Percentiles rank a stretch among this genome's conserved stretches.
Evolutionary conservation across 2,329 filamentous ascomycete species (phyloP).

Genomic region (Diaporthe velutina): DNA sequence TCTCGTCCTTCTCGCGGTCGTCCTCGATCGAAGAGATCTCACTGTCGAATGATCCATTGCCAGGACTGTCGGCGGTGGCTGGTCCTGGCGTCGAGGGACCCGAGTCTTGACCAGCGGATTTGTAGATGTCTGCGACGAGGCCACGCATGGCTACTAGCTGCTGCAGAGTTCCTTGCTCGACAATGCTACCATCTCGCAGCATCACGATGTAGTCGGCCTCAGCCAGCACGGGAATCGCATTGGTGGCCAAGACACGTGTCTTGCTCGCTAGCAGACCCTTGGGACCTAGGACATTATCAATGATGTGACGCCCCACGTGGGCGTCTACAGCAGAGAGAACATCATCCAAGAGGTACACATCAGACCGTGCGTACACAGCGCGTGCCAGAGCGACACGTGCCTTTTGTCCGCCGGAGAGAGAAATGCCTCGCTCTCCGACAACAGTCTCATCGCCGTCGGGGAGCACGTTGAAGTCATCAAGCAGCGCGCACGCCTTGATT

Average conservation of each 20-base stretch:
- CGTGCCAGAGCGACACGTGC: constrained; percentile 91
- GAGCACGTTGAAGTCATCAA: constrained; percentile 91
- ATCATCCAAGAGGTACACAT: constrained; percentile 95
- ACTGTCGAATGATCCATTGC: constrained; percentile 58
- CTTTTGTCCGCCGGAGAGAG: constrained; percentile 95
- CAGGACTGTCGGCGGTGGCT: constrained; percentile 52
- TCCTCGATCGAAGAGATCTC: constrained; percentile 71
- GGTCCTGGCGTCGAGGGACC: constrained; percentile 42
- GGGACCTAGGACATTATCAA: constrained; percentile 91
- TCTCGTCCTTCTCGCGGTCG: constrained; percentile 70
- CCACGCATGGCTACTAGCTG: constrained; percentile 96
- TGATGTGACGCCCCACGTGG: constrained; percentile 94
- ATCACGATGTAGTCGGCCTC: constrained; percentile 92
- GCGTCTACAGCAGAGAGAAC: constrained; percentile 97
- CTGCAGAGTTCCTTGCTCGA: constrained; percentile 90
- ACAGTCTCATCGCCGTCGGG: constrained; percentile 97
- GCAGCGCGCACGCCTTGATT: constrained; percentile 88
- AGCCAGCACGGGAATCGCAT: constrained; percentile 90
- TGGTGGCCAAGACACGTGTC: constrained; percentile 93
- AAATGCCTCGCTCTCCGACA: constrained; percentile 96
- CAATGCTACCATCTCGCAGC: constrained; percentile 83
- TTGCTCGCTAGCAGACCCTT: constrained; percentile 86
- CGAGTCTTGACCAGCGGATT: constrained; percentile 74
- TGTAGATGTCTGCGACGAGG: constrained; percentile 86
- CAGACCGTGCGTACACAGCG: constrained; percentile 96